phyloP scores from a whole-genome alignment of 2,329 filamentous ascomycete genomes.

The Thermomyces lanuginosus region DNA sequence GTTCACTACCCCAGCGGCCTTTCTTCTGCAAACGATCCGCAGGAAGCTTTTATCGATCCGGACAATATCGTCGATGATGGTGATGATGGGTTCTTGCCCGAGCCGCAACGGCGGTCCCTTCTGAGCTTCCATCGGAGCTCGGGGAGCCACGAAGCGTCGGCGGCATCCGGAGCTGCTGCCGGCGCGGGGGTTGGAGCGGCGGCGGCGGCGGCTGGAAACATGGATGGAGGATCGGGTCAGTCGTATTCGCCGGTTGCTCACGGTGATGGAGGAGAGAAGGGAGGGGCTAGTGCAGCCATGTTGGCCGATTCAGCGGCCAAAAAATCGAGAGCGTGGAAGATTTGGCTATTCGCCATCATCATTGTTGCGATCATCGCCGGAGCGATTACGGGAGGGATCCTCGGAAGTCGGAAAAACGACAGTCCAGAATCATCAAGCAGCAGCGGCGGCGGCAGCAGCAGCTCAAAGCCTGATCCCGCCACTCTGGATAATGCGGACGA shows the following conservation, averaged over 20 bases:
- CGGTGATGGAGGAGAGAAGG: constrained; percentile 13
- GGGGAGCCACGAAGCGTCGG: constrained; percentile 16
- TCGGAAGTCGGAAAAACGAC: constrained; percentile 39
- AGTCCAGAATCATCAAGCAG: constrained; percentile 8
- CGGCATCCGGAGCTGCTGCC: constrained; percentile 25
- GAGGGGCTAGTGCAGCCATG: constrained; percentile 50
- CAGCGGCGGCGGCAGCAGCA: constrained; percentile 11
- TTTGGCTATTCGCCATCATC: constrained; percentile 49
- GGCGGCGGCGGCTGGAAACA: constrained; percentile 21
- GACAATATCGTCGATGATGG: constrained; percentile 73
- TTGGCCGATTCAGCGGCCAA: constrained; percentile 41
- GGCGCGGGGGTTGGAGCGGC: constrained; percentile 27
- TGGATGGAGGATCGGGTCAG: constrained; percentile 25
- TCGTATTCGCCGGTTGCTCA: constrained; percentile 41
- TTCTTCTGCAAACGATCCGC: constrained; percentile 18
- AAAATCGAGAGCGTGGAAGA: constrained; percentile 43
- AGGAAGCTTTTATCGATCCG: constrained; percentile 49
- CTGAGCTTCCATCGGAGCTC: constrained; percentile 38
- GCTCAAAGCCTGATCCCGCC: too few species aligned
- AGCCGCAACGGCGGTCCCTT: constrained; percentile 41
- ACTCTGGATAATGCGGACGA: constrained; percentile 37
- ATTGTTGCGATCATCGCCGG: constrained; percentile 51
- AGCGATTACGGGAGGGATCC: constrained; percentile 57
- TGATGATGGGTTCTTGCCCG: constrained; percentile 58
- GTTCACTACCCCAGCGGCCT: constrained; percentile 31